A percentile compares a stretch with the other conserved stretches of the same genome.
Conservation (phyloP, 2,329 filamentous ascomycete species). For the Atkinsonella texensis region DNA sequence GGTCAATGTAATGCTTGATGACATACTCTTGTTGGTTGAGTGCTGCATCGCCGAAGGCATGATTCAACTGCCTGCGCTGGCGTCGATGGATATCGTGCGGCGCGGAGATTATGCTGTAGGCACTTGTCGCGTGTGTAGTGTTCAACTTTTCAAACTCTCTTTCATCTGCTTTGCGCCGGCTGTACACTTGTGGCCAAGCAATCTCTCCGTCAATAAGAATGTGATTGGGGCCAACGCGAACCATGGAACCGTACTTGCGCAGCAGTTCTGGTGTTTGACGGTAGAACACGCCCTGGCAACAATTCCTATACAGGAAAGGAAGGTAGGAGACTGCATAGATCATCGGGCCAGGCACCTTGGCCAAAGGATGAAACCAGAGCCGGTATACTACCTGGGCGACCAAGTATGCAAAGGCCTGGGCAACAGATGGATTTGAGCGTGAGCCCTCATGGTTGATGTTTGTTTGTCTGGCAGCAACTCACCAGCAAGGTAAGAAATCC, state of each 20-base stretch:
- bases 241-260: slow-evolving; percentile 20
- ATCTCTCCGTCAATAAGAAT: slow-evolving; percentile 22
- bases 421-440: not conserved
- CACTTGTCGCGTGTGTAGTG: slow-evolving; percentile 3
- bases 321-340: slow-evolving; percentile 11
- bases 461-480: not conserved
- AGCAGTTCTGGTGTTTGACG: slow-evolving; percentile 13
- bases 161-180: slow-evolving; percentile 11
- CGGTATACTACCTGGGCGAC: slow-evolving; percentile 11
- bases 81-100: slow-evolving; percentile 11
- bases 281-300: slow-evolving; percentile 10
- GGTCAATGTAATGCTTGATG: slow-evolving; percentile 15
- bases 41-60: slow-evolving; percentile 19
- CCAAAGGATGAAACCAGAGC: slow-evolving; percentile 18
- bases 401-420: slow-evolving; percentile 5
- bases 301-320: slow-evolving; percentile 10
- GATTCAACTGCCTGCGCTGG: slow-evolving; percentile 14
- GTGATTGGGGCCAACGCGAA: slow-evolving; percentile 29
- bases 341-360: slow-evolving; percentile 17
- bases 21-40: slow-evolving; percentile 19
- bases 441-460: not conserved
- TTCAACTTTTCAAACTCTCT: slow-evolving; percentile 9
- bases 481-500: not conserved
- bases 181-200: slow-evolving; percentile 23
- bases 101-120: slow-evolving; percentile 9